Evolutionary conservation across 805 yeast species (phyloP).

Genomic region (Cyberlindnera samutprakarnensis): DNA sequence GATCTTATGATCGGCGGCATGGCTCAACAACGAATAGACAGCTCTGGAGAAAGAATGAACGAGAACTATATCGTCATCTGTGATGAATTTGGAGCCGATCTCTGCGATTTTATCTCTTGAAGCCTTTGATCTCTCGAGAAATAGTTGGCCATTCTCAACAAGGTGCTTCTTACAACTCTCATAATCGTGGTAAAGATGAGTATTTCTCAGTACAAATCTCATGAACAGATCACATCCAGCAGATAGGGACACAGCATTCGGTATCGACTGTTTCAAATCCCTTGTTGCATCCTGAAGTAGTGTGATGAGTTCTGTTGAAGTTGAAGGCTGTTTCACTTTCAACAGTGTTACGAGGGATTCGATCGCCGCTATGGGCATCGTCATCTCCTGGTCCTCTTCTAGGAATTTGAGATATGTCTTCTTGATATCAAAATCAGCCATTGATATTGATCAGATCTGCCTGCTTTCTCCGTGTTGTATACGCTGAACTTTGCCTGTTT

Average conservation of each 20-base stretch:
- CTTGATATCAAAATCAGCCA: conserved; percentile 66
- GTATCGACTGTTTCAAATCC: conserved; percentile 67
- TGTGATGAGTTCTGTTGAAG: conserved; percentile 87
- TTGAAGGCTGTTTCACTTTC: conserved; percentile 77
- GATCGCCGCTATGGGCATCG: conserved; percentile 99
- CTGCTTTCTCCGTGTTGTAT: too few species aligned
- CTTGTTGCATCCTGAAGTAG: conserved; percentile 71
- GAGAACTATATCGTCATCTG: conserved; percentile 85
- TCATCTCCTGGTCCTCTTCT: conserved; percentile 89
- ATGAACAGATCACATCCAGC: conserved; percentile 98
- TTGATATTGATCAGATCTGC: conserved; percentile 2
- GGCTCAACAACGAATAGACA: conserved; percentile 63
- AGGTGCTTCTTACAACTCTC: conserved; percentile 83
- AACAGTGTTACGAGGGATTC: conserved; percentile 85
- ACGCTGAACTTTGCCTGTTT: too few species aligned
- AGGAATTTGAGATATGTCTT: conserved; percentile 72
- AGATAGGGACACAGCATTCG: conserved; percentile 85
- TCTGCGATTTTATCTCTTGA: conserved; percentile 84
- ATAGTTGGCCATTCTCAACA: conserved; percentile 89
- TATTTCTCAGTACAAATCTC: conserved; percentile 85
- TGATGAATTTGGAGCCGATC: conserved; percentile 79
- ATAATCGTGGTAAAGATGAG: conserved; percentile 87
- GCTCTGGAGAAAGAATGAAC: conserved; percentile 93
- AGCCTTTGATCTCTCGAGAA: conserved; percentile 85
- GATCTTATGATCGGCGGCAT: conserved; percentile 70